Base-by-base conservation (phyloP, 2,329 filamentous ascomycete genomes). In the Colletotrichum cuscutae region DNA sequence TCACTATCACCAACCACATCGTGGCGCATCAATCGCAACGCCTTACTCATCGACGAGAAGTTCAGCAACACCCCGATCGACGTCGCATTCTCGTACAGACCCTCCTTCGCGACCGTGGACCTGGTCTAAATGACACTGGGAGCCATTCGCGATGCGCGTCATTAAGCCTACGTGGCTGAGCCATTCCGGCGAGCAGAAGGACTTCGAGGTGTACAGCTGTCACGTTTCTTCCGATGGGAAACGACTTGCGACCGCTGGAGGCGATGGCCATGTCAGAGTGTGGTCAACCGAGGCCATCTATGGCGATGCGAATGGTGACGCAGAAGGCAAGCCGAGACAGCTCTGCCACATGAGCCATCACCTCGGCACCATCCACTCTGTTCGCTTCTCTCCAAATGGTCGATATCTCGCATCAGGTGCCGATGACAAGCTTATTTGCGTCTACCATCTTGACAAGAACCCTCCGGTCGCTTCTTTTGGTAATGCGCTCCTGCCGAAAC, bases 341-440 rank as follows among this genome's bases (percentile, higher is more conserved):
- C 91, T 99, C 78, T 97, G 96, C 77, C 96, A 97, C 79, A 97
- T 99, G 91, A 98, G 95, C 89, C 95, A 98, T 81, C 97, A 99
- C 82, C 95, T 97, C 4, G 97, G 96, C 77, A 98, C 96, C 22
- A 98, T 98, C 75, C 96, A 98, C 83, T 95, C 96, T 0, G 97
- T 99, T 75, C 94, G 97, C 77, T 99, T 98, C 86, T 98, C 97
- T 11, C 93, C 95, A 32, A 98, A 97, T 80, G 94, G 95, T 70
- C 95, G 95, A 81, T 99, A 98, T 81, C 90, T 99, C 65, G 97
- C 97, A 42, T 98, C 96, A 12, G 97, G 97, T 71, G 97, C 97
- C 78, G 97, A 99, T 84, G 97, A 99, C 86, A 98, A 98, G 87
- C 96, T 99, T 80, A 97, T 99, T 76, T 98, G 97, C 83, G 95